These are phyloP conservation scores for Pilobolus umbonatus DNA, from an alignment of 192 early-diverging fungal species.

Conservation along the genomic window DNA sequence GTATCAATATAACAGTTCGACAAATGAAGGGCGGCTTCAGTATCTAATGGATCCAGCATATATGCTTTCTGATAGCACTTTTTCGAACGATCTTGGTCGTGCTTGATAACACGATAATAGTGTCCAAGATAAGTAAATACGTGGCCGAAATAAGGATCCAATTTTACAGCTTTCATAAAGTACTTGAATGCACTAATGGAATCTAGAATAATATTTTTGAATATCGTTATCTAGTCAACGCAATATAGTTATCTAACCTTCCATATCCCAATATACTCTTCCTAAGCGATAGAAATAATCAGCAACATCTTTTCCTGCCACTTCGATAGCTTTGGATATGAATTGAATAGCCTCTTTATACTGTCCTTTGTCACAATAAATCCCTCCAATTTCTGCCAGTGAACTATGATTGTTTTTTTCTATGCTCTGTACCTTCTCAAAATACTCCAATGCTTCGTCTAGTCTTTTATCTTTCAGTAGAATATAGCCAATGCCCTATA, in stretches of 20 bases:
- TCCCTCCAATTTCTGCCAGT: constrained; percentile 68
- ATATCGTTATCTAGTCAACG: background rate
- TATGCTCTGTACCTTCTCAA: constrained; percentile 47
- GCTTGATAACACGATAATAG: constrained; percentile 68
- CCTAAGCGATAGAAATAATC: constrained; percentile 64
- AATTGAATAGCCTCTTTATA: constrained; percentile 47
- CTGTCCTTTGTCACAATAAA: constrained; percentile 48
- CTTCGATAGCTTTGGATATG: constrained; percentile 49
- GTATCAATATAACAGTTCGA: constrained; percentile 56
- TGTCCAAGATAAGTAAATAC: constrained; percentile 80
- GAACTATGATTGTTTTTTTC: constrained; percentile 44
- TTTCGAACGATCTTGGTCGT: constrained; percentile 62
- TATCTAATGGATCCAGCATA: constrained; percentile 60
- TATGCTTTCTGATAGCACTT: constrained; percentile 83
- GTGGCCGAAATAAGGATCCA: constrained; percentile 53
- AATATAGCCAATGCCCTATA: constrained; percentile 58
- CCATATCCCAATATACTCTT: constrained; percentile 70
- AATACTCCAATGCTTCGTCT: constrained; percentile 52
- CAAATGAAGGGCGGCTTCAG: constrained; percentile 61
- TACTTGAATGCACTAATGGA: constrained; percentile 44
- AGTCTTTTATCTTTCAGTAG: constrained; percentile 44
- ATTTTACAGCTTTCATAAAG: constrained; percentile 68
- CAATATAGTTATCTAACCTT: constrained; percentile 37
- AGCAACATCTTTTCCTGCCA: constrained; percentile 40
- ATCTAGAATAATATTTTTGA: background rate